Percentiles rank a stretch among this genome's conserved stretches.
phyloP scores from a whole-genome alignment of 805 yeast genomes.

The Zygosaccharomyces bisporus region DNA sequence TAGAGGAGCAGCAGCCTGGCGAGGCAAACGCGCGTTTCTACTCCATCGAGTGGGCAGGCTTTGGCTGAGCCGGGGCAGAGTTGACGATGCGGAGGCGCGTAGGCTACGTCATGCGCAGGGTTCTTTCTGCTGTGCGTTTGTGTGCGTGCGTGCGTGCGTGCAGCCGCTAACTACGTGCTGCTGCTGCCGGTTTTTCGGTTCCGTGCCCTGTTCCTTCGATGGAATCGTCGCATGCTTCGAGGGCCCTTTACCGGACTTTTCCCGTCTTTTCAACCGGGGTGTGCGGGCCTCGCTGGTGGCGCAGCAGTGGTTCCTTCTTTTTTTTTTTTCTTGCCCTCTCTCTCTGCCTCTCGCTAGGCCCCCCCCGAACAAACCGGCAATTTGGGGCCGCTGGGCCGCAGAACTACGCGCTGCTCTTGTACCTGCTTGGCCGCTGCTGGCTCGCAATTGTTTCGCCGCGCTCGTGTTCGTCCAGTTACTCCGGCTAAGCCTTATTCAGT shows the following conservation, averaged over 20 bases:
- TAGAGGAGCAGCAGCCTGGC: no score
- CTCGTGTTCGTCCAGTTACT: background rate
- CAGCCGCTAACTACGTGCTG: background rate
- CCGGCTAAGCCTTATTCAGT: background rate
- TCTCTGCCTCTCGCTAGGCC: no score
- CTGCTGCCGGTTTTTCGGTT: no score
- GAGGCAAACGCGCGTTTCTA: conserved; percentile 43
- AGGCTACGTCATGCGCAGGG: background rate
- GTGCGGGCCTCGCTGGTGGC: background rate
- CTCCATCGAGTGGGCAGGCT: conserved; percentile 95
- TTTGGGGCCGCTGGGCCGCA: background rate
- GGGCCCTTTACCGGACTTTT: background rate
- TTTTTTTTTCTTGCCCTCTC: no score
- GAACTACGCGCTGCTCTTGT: background rate
- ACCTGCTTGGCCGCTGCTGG: background rate
- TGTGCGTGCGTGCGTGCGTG: background rate
- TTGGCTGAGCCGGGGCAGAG: conserved; percentile 49
- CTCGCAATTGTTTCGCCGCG: background rate
- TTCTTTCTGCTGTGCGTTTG: background rate
- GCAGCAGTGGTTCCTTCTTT: no score
- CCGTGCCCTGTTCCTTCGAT: no score
- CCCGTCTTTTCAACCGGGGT: background rate
- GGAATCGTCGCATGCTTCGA: no score
- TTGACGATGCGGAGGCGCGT: background rate
- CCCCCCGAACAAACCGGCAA: no score